Evolutionary conservation across 192 early-diverging fungal species (phyloP).

Genomic region (Coemansia sp.): DNA sequence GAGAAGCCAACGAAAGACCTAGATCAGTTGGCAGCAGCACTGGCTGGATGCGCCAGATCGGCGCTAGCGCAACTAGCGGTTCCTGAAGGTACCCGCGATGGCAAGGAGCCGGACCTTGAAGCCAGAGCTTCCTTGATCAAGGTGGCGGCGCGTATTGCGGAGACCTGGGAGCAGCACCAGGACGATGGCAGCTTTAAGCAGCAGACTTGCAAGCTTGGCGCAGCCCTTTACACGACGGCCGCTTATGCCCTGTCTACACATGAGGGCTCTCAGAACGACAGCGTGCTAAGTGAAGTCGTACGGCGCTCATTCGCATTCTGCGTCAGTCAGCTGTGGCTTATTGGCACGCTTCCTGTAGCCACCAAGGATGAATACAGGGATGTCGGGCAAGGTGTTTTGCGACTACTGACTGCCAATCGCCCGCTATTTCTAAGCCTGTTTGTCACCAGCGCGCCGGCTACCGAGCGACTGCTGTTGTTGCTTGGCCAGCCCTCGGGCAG

Average conservation of each 20-base stretch:
- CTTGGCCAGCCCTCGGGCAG: conserved; percentile 11
- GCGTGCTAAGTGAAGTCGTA: not conserved
- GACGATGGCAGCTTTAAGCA: conserved; percentile 28
- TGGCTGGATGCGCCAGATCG: conserved; percentile 11
- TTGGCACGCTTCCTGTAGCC: conserved; percentile 14
- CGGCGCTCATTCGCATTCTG: conserved; percentile 15
- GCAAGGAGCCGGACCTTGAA: not conserved
- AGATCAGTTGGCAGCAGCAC: not conserved
- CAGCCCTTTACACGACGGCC: conserved; percentile 25
- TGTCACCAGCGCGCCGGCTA: not conserved
- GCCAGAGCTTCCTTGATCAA: not conserved
- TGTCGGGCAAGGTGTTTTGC: conserved; percentile 31
- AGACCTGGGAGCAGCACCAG: conserved; percentile 11
- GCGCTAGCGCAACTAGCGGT: not conserved
- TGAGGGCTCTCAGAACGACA: not conserved
- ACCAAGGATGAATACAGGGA: conserved; percentile 7
- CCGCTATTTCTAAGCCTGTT: conserved; percentile 20
- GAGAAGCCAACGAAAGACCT: not conserved
- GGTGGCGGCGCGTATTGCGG: not conserved
- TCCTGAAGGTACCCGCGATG: not conserved
- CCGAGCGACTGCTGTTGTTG: conserved; percentile 22
- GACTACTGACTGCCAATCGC: conserved; percentile 25
- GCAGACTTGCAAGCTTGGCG: conserved; percentile 21
- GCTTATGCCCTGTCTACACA: conserved; percentile 17
- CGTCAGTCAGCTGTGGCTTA: conserved; percentile 31